Conservation (phyloP, 805 yeast species). For the Cyberlindnera japonica region DNA sequence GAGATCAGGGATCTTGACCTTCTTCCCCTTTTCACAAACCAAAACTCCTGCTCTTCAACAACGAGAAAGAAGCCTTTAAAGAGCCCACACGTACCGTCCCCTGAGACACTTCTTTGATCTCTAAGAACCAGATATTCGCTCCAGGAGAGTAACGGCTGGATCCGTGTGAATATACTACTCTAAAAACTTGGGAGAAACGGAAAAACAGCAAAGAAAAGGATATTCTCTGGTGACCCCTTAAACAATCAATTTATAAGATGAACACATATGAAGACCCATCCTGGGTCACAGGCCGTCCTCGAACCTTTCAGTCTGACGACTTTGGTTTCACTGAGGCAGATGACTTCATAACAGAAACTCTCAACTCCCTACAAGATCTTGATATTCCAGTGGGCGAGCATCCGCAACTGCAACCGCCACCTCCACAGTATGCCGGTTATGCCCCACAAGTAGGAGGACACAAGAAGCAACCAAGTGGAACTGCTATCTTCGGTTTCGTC, state of each 20-base stretch:
- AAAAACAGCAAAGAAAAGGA: no score
- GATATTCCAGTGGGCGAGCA: conserved; percentile 49
- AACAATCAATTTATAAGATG: conserved; percentile 9
- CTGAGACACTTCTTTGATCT: neutral
- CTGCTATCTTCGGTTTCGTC: conserved; percentile 73
- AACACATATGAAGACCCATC: conserved; percentile 11
- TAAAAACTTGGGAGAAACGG: no score
- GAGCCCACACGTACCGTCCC: no score
- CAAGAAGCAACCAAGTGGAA: conserved; percentile 65
- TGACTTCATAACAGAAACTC: conserved; percentile 52
- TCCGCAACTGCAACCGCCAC: conserved; percentile 9
- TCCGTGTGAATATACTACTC: conserved; percentile 13
- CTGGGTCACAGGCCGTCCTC: conserved; percentile 10
- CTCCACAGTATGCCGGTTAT: conserved; percentile 10
- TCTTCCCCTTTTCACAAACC: neutral
- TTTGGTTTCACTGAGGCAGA: conserved; percentile 32
- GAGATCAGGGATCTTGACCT: neutral
- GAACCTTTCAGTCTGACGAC: conserved; percentile 7
- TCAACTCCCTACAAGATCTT: conserved; percentile 54
- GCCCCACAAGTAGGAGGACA: conserved; percentile 34
- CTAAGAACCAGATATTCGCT: conserved; percentile 3
- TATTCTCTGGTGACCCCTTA: no score
- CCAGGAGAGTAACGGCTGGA: conserved; percentile 15
- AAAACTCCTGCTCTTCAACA: neutral
- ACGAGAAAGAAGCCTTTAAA: no score